These are phyloP conservation scores for Fusarium sp. DNA, from an alignment of 2,329 filamentous ascomycete species.

Conservation along the genomic window DNA sequence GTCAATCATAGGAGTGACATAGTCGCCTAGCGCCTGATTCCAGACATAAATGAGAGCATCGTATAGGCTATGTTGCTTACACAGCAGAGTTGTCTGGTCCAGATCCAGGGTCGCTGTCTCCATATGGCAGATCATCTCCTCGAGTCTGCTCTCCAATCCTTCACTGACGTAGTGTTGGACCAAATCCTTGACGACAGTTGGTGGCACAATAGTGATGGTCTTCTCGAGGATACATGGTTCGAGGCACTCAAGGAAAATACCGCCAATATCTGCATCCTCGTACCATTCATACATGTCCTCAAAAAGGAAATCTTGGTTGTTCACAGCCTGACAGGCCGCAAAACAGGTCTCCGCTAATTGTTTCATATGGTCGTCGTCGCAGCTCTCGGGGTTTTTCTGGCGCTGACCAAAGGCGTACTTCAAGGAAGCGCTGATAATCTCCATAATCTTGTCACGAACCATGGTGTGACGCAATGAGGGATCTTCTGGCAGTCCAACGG, in stretches of 20 bases:
- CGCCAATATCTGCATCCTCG: slow-evolving; percentile 78
- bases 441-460: slow-evolving; percentile 88
- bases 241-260: slow-evolving; percentile 87
- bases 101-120: slow-evolving; percentile 92
- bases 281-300: slow-evolving; percentile 92
- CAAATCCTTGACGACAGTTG: slow-evolving; percentile 86
- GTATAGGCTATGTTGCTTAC: slow-evolving; percentile 91
- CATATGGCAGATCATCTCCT: slow-evolving; percentile 95
- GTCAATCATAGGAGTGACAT: slow-evolving; percentile 90
- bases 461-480: slow-evolving; percentile 79
- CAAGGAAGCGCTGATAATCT: slow-evolving; percentile 93
- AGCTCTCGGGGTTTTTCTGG: slow-evolving; percentile 60
- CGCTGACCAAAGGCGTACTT: slow-evolving; percentile 86
- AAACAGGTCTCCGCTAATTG: slow-evolving; percentile 89
- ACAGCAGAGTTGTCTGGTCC: slow-evolving; percentile 90
- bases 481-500: slow-evolving; percentile 92
- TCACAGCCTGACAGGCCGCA: slow-evolving; percentile 81
- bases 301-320: slow-evolving; percentile 86
- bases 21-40: slow-evolving; percentile 91
- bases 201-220: slow-evolving; percentile 80
- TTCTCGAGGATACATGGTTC: slow-evolving; percentile 89
- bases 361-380: slow-evolving; percentile 72
- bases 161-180: slow-evolving; percentile 83
- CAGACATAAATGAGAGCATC: slow-evolving; percentile 97
- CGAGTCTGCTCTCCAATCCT: slow-evolving; percentile 81